Base-by-base conservation (phyloP, 805 yeast genomes). In the Citeromyces matritensis region DNA sequence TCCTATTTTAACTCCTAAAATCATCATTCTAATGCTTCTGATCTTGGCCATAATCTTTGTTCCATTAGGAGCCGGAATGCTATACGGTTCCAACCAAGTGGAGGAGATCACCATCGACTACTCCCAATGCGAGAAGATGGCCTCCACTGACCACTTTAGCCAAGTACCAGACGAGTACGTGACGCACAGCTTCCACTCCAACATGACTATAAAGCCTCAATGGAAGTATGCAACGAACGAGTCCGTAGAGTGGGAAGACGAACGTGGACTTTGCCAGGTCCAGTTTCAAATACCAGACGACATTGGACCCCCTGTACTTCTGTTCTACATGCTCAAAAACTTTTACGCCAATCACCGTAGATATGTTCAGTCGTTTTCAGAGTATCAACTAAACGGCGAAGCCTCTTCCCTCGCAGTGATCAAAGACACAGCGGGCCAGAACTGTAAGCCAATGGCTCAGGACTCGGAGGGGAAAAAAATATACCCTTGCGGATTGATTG, bases 281-380 rank as follows among this genome's bases (percentile, higher is more conserved):
- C 76, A 75, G 46, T 91, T 88, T 54, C 66, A 70, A 37, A 57
- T 85, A 24, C 94, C 95, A 12, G 60, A 65, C 35, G 74, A 74
- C 32, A 60, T 88, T 49, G 69, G 75, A 21, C 70, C 78, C 2
- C 84, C 94, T 5, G 59, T 86, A 10, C 85, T 64, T 48, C 48
- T 84, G 38, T 91, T 79, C 55, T 88, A 88, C 58, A 73, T 74
- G 42, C 57, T 88, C 42, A 82, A 94, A 30, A 79, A 81, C 50
- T 91, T 88, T 52, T 83, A 65, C 53, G 95, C 93, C 48, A 88
- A 91, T 55, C 98, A 88, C 58, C 73, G 98, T 39, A 79, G 93
- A 42, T 91, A 80, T 48, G 96, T 85, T n/a, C 73, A 72, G 42
- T 79, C 94, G 7, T 80, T 67, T 51, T 86, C 85, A 49, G 72